phyloP scores from a whole-genome alignment of 495 filamentous ascomycete species.

The Tuber brumale region DNA sequence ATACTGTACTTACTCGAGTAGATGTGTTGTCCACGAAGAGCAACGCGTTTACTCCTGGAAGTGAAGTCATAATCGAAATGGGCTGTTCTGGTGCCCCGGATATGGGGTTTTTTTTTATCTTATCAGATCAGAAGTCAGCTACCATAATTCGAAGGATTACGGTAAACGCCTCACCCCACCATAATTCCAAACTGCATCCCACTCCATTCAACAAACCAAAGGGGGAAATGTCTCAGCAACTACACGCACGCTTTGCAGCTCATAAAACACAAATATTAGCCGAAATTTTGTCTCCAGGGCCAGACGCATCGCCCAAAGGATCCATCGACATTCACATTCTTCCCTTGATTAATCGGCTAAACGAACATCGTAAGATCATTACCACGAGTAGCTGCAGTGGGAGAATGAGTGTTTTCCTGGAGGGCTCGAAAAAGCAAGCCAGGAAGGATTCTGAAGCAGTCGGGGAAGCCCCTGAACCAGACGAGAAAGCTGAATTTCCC shows the following conservation, averaged over 20 bases:
- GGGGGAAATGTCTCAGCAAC: slow-evolving; percentile 18
- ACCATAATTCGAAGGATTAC: neutral
- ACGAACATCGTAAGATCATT: slow-evolving; percentile 60
- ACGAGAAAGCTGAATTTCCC: neutral
- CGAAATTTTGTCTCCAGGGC: slow-evolving; percentile 22
- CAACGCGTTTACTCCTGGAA: slow-evolving; percentile 24
- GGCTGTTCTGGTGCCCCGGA: neutral
- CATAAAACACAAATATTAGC: slow-evolving; percentile 30
- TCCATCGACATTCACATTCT: slow-evolving; percentile 69
- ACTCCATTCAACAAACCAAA: neutral
- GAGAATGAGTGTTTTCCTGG: slow-evolving; percentile 74
- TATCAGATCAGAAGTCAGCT: slow-evolving; percentile 4
- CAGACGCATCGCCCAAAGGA: slow-evolving; percentile 66
- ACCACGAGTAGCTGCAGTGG: slow-evolving; percentile 91
- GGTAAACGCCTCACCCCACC: neutral
- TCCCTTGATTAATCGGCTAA: slow-evolving; percentile 68
- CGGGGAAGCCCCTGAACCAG: neutral
- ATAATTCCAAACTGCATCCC: neutral
- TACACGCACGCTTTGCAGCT: slow-evolving; percentile 15
- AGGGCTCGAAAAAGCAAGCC: slow-evolving; percentile 55
- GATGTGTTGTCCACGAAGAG: neutral
- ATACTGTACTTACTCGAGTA: neutral
- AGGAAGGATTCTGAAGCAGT: slow-evolving; percentile 9
- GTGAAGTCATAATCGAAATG: slow-evolving; percentile 19
- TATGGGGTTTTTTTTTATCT: slow-evolving; percentile 10